phyloP scores from a whole-genome alignment of 2,329 filamentous ascomycete genomes.

The Cordyceps fumosorosea region DNA sequence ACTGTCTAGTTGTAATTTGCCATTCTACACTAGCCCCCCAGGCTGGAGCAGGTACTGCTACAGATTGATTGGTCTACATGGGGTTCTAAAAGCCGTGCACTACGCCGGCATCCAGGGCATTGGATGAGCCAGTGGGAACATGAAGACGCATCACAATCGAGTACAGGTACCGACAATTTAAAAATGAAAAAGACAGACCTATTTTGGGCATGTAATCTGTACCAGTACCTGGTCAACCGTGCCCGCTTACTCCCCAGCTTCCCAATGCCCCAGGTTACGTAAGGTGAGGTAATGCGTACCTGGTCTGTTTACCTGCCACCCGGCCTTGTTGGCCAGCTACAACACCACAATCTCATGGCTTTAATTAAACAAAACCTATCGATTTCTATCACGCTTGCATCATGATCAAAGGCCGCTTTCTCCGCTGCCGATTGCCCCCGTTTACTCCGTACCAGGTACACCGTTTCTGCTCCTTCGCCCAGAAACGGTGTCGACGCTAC shows the following conservation, averaged over 20 bases:
- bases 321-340: too few relatives aligned
- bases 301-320: too few relatives aligned
- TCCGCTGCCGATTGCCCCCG: neutral
- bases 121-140: neutral
- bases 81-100: neutral
- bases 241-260: neutral
- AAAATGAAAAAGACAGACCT: neutral
- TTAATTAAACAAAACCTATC: too few relatives aligned
- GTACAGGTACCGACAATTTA: neutral
- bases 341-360: too few relatives aligned
- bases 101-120: neutral
- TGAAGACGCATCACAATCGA: neutral
- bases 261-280: neutral
- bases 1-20: neutral
- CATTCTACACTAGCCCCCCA: neutral
- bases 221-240: neutral
- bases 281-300: too few relatives aligned
- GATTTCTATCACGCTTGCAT: neutral
- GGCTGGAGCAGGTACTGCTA: neutral
- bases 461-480: neutral
- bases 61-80: constrained; percentile 4
- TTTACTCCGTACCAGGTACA: neutral
- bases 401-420: neutral
- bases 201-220: neutral
- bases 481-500: neutral